Conservation (phyloP, 495 filamentous ascomycete genomes). For the Paragyromitra xinjiangensis region DNA sequence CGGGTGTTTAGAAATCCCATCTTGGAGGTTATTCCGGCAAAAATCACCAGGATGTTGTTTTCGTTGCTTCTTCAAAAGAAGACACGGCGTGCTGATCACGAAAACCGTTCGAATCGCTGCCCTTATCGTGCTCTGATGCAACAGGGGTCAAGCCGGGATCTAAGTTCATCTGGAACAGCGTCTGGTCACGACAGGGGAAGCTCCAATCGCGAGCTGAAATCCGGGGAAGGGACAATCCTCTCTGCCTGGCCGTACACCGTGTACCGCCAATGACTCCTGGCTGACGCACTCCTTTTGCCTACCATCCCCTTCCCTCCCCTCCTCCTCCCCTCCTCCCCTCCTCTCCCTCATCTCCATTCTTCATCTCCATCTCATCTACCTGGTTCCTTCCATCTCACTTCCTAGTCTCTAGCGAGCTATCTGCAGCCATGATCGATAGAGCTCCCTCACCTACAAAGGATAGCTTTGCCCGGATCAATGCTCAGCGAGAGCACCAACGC, state of each 20-base stretch:
- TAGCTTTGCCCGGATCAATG: constrained; percentile 40
- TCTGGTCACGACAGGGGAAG: constrained; percentile 3
- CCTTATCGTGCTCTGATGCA: constrained; percentile 8
- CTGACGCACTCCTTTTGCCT: constrained; percentile 19
- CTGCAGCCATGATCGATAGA: constrained; percentile 30
- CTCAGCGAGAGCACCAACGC: constrained; percentile 28
- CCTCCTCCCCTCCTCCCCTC: background rate
- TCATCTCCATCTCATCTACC: background rate
- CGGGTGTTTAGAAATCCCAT: background rate
- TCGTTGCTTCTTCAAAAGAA: constrained; percentile 8
- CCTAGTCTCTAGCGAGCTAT: background rate
- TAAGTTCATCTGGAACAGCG: constrained; percentile 22
- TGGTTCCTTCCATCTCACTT: background rate
- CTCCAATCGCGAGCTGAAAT: constrained; percentile 24
- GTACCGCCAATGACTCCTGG: constrained; percentile 33
- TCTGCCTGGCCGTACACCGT: constrained; percentile 9
- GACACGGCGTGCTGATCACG: constrained; percentile 8
- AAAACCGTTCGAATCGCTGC: constrained; percentile 16
- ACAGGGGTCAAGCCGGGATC: constrained; percentile 14
- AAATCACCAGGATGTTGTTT: background rate
- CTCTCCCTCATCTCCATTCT: background rate
- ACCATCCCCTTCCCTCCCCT: background rate
- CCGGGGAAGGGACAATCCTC: constrained; percentile 22
- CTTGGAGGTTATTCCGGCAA: background rate
- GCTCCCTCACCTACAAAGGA: constrained; percentile 38